These are phyloP conservation scores for Batrachochytrium dendrobatidis DNA, from an alignment of 371 early-diverging fungal genomes.

Conservation along the genomic window DNA sequence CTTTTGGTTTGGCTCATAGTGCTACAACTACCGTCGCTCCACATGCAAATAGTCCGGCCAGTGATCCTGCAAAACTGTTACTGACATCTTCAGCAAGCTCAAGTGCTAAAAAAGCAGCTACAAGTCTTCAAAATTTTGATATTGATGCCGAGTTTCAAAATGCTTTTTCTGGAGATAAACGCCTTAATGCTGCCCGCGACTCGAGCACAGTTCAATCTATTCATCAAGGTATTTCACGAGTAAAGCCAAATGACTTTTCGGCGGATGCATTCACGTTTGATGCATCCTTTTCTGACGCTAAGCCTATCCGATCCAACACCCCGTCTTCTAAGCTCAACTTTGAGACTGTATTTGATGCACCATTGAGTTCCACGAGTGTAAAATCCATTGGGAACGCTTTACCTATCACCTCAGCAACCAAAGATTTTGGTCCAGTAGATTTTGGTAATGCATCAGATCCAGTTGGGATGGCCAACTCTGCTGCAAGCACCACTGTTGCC, in stretches of 20 bases:
- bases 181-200: background rate
- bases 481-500: background rate
- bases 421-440: background rate
- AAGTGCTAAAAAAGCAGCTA: background rate
- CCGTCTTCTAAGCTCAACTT: background rate
- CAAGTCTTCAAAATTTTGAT: background rate
- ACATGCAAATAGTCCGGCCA: background rate
- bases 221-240: background rate
- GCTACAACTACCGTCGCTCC: background rate
- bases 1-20: background rate
- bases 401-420: too few relatives aligned
- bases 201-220: background rate
- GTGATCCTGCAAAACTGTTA: background rate
- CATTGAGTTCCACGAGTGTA: background rate
- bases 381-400: background rate
- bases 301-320: background rate
- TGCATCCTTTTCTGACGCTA: background rate
- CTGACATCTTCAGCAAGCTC: background rate
- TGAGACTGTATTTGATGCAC: background rate
- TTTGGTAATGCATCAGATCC: background rate
- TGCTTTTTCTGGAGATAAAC: background rate
- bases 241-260: background rate
- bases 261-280: slow-evolving; percentile 4
- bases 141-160: background rate
- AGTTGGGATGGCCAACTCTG: background rate